Evolutionary conservation across 495 filamentous ascomycete species (phyloP).

Genomic region (Penicillium odoratum): DNA sequence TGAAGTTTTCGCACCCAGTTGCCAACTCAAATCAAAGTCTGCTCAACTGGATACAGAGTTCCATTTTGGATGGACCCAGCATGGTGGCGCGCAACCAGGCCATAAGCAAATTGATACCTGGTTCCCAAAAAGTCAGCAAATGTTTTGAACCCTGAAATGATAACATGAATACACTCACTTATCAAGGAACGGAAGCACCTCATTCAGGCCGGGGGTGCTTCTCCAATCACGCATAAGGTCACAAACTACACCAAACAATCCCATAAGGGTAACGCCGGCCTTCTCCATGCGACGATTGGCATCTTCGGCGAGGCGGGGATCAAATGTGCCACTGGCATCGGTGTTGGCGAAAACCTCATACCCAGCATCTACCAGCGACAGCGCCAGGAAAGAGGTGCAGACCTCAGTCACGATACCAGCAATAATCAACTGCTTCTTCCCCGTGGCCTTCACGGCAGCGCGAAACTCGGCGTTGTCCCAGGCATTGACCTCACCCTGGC

Average conservation of each 20-base stretch:
- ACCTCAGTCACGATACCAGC: conserved; percentile 77
- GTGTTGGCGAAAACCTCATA: conserved; percentile 78
- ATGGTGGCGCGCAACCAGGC: conserved; percentile 49
- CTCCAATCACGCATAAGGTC: conserved; percentile 84
- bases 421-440: conserved; percentile 70
- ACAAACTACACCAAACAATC: conserved; percentile 64
- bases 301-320: conserved; percentile 54
- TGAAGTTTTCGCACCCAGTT: too few species aligned
- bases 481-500: conserved; percentile 75
- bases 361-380: conserved; percentile 68
- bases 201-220: conserved; percentile 58
- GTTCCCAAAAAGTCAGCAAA: background rate
- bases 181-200: conserved; percentile 68
- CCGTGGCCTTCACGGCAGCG: conserved; percentile 61
- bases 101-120: conserved; percentile 48
- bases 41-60: conserved; percentile 38
- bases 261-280: conserved; percentile 65
- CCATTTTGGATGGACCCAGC: conserved; percentile 49
- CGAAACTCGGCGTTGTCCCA: conserved; percentile 78
- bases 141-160: background rate
- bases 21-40: conserved; percentile 19
- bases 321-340: conserved; percentile 68
- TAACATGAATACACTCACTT: conserved; percentile 33
- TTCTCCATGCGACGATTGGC: conserved; percentile 65
- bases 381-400: conserved; percentile 71